Base-by-base conservation (phyloP, 441 rosid genomes). In the Macaranga tanarius region DNA sequence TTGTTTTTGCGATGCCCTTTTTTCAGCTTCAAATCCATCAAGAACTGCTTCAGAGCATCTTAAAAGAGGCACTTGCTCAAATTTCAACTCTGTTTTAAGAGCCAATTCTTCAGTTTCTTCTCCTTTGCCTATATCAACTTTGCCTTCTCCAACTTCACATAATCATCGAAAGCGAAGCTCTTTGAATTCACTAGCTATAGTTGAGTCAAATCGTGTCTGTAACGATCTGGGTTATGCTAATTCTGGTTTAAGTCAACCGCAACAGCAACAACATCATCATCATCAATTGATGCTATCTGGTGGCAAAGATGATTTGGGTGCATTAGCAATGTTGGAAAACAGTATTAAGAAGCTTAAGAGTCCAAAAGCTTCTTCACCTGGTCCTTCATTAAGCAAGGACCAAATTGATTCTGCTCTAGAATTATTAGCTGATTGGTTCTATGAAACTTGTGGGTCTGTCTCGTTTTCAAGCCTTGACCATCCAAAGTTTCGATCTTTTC, bases 21-120 rank as follows among this genome's bases (percentile, higher is more conserved):
- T 95, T 86, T 95, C 99, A 42, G 98, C 99, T 78, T 95, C 99
- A 7, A 95, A 95, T 75, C 99, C 99, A 6, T 89, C 94, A 0
- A 68, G 94, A 16, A 87, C 94, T 0, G 92, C 94, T 62, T 82
- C 94, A 17, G 94, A 89, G 76, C 94, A 89, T 73, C 89, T 89
- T 55, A 89, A 89, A 76, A 85, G 89, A 20, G 90, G 92, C 45
- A 84, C 89, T 6, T 89, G 94, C 77, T 88, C 90, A 77, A 87
- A 85, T 77, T 87, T 89, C 75, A 65, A 71, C 73, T 76, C 90
- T 69, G 77, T 75, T 48, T 82, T 86, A 31, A 81, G 77, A 69
- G 88, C 93, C 67, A 83, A 79, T 73, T 79, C 96, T 67, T 79
- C 89, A 17, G 77, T 89, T 78, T 88, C 95, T 74, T 87, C 96